Base-by-base conservation (phyloP, 2,329 filamentous ascomycete genomes). In the Corynespora cassiicola region DNA sequence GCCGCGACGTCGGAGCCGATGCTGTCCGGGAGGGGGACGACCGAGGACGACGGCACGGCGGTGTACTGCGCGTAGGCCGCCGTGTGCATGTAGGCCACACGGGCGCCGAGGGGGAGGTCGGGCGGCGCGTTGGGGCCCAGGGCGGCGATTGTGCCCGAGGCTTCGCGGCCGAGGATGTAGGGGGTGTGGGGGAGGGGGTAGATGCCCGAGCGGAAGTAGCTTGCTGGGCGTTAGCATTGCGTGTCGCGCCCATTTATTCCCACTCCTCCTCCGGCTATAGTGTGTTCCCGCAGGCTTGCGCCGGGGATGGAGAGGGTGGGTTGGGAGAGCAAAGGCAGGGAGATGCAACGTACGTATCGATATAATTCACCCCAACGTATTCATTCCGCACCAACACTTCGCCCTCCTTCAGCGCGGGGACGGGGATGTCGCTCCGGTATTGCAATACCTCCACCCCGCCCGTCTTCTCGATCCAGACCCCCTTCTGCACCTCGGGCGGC, bases 181-280 rank as follows among this genome's bases (percentile, higher is more conserved):
- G 90, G 91, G 55, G 87, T 82, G 2, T 73, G 65, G 1, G 86
- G 78, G 1, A 84, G 74, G 8, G 77, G 73, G 75, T 96, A 96
- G 33, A 95, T 80, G 8, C 91, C 91, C 9, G 80, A 83, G 65
- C 91, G 89, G 79, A 91, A 95, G 72, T 96, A 95, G 24, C 78
- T 83, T 47, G n/a, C n/a, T n/a, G n/a, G n/a, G n/a, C n/a, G n/a
- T n/a, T n/a, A n/a, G n/a, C n/a, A 15, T n/a, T 16, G 16, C n/a
- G n/a, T n/a, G n/a, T n/a, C n/a, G n/a, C n/a, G n/a, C n/a, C n/a
- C n/a, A 31, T 23, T 31, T 20, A 39, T 18, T 5, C 20, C 12
- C 6, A 14, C 12, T 4, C 6, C 16, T 9, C 27, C 5, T 19
- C 18, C 10, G 30, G 12, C 9, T 7, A 14, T 19, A 32, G 30